Base-by-base conservation (phyloP, 2,329 filamentous ascomycete genomes). In the Epichloe brachyelytri region DNA sequence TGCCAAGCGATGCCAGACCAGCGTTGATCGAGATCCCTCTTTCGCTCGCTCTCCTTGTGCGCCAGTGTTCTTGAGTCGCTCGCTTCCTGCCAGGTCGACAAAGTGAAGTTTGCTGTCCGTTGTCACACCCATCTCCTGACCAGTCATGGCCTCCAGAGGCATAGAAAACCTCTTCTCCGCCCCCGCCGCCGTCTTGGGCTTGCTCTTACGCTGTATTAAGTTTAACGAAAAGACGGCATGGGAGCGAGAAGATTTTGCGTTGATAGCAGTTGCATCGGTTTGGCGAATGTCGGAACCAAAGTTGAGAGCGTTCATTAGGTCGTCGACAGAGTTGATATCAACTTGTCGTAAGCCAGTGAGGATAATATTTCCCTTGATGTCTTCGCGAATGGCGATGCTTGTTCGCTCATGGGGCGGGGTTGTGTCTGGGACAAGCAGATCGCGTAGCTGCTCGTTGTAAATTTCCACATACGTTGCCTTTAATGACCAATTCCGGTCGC, bases 31-130 rank as follows among this genome's bases (percentile, higher is more conserved):
- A 95, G 54, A 98, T 98, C 59, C 93, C 68, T 98, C 93, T 65
- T 83, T 91, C 39, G 93, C 93, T 52, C 93, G 80, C 60, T 97
- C 93, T 43, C 93, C 93, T 56, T 95, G 90, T 0, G 93, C 93
- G 36, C 89, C 88, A 0, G 93, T 98, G 61, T 98, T 97, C 72
- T 98, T 98, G 62, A 98, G 73, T 59, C 93, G 81, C 71, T 98
- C 93, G 65, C 93, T 97, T 57, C 93, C 93, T 48, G 93, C 93
- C 66, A 98, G 72, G 79, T 98, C 93, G 53, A 98, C 93, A 64
- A 98, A 98, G 65, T 98, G 93, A 48, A 98, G 77, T 69, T 98
- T 98, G 80, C 93, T 98, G 67, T 98, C 93, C 10, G 93, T 86
- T 0, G 89, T 96, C 41, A 97, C 77, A 46, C 77, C 76, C 36